phyloP scores from a whole-genome alignment of 2,329 filamentous ascomycete genomes.

The Stachybotrys echinatus region DNA sequence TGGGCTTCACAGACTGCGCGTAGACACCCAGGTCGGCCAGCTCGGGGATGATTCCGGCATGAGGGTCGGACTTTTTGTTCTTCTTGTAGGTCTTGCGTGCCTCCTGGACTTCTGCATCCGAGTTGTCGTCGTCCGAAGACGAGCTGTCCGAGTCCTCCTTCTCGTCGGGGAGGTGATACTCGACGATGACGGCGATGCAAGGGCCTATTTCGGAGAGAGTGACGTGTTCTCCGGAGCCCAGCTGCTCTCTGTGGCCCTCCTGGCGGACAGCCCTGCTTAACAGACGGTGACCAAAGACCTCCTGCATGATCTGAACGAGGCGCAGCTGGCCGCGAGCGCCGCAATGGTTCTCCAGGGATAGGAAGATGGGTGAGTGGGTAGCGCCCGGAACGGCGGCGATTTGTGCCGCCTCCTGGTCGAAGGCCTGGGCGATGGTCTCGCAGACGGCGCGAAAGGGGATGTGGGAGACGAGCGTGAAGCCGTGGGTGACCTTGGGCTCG shows the following conservation, averaged over 20 bases:
- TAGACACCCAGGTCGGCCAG: constrained; percentile 63
- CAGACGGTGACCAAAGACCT: constrained; percentile 56
- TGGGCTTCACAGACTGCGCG: constrained; percentile 64
- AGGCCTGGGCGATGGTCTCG: constrained; percentile 57
- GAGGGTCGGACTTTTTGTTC: constrained; percentile 42
- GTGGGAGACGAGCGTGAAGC: constrained; percentile 62
- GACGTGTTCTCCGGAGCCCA: constrained; percentile 46
- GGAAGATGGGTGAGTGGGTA: constrained; percentile 51
- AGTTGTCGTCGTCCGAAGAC: constrained; percentile 29
- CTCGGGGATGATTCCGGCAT: constrained; percentile 54
- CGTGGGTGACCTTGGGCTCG: constrained; percentile 67
- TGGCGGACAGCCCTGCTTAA: constrained; percentile 52
- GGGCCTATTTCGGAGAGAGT: constrained; percentile 53
- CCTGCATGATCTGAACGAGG: constrained; percentile 59
- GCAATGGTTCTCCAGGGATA: constrained; percentile 67
- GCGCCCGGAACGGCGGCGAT: constrained; percentile 26
- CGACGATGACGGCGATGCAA: constrained; percentile 63
- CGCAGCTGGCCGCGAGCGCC: constrained; percentile 51
- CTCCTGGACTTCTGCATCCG: constrained; percentile 34
- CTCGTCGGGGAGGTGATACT: constrained; percentile 57
- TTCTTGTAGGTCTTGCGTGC: constrained; percentile 49
- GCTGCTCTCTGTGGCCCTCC: constrained; percentile 50
- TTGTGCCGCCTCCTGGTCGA: constrained; percentile 51
- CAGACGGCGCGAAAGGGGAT: constrained; percentile 61
- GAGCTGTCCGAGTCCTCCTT: constrained; percentile 29